Base-by-base conservation (phyloP, 1,284 basidiomycete species). In the Cystobasidiaceae sp. region DNA sequence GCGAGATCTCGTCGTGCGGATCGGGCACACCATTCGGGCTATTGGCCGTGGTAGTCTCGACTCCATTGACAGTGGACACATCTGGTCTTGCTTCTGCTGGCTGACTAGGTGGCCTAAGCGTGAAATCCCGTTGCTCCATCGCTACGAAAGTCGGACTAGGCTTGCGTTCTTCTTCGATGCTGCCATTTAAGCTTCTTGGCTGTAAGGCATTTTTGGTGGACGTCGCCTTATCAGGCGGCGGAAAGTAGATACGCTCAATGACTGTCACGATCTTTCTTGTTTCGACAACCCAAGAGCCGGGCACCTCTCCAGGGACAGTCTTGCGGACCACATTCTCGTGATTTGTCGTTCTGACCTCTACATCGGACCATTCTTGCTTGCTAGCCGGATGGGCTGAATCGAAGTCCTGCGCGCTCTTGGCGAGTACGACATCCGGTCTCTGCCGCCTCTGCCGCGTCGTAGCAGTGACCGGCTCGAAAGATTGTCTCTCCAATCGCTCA, bases 191-290 rank as follows among this genome's bases (percentile, higher is more conserved):
- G 11, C n/a, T 11, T 39, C n/a, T 39, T 39, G 11, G 37, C n/a
- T 39, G 37, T n/a, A n/a, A 11, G 11, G 37, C 37, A 39, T 11
- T 11, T 23, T 28, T 41, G n/a, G 19, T 43, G 21, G 54, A 19
- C 27, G 28, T 28, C 44, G 19, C 28, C 21, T 37, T 19, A n/a
- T 30, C 41, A 49, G 37, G 54, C 1, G 64, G 41, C 15, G 64
- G 57, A 39, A 63, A 71, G 37, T 59, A 63, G 13, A 71, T 70
- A 5, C 69, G 46, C 54, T 72, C 71, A 5, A 70, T 60, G 17
- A 66, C 69, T 1, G 70, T 72, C 23, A 68, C 46, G 8, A 70
- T 61, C 32, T 51, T 69, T 13, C 70, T 41, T 3, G 57, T 70
- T 45, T 72, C 71, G 37, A 72, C 48, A 19, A 66, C 66, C 32